A percentile compares a stretch with the other conserved stretches of the same genome.
These are phyloP conservation scores for Spraguea lophii DNA, from an alignment of 371 early-diverging fungal species.

Conservation along the genomic window DNA sequence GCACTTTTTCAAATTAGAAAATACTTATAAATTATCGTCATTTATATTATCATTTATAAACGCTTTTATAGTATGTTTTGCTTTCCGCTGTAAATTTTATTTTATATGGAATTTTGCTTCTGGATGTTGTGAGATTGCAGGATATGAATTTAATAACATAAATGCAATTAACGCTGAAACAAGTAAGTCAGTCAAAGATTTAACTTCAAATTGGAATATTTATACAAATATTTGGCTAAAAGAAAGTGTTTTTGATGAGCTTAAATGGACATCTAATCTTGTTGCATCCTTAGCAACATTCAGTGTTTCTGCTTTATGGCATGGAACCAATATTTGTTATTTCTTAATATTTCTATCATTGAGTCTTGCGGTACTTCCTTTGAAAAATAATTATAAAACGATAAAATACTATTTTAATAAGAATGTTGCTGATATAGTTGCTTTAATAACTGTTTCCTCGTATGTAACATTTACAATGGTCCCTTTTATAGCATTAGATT, in stretches of 20 bases:
- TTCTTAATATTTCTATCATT: slow-evolving; percentile 29
- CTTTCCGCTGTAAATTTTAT: no score
- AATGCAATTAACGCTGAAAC: slow-evolving; percentile 28
- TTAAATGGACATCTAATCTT: slow-evolving; percentile 7
- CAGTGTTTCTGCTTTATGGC: slow-evolving; percentile 26
- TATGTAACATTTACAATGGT: neutral
- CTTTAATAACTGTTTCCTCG: no score
- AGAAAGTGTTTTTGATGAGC: slow-evolving; percentile 19
- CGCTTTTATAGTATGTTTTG: no score
- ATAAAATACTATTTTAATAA: neutral
- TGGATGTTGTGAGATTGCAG: no score
- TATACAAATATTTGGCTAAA: slow-evolving; percentile 25
- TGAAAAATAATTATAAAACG: slow-evolving; percentile 6
- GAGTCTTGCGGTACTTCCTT: slow-evolving; percentile 6
- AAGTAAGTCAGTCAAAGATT: slow-evolving; percentile 18
- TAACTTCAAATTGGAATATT: slow-evolving; percentile 30
- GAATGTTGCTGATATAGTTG: neutral
- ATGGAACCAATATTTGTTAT: slow-evolving; percentile 29
- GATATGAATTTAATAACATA: no score
- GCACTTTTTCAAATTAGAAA: no score
- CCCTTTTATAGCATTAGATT: neutral
- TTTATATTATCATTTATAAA: no score
- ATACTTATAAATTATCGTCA: no score
- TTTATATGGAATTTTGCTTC: no score
- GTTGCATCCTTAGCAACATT: slow-evolving; percentile 22